Percentiles rank a stretch among this genome's conserved stretches.
Evolutionary conservation across 176 grass and related monocot species (phyloP).

Genomic region (Pontederia paniculata): DNA sequence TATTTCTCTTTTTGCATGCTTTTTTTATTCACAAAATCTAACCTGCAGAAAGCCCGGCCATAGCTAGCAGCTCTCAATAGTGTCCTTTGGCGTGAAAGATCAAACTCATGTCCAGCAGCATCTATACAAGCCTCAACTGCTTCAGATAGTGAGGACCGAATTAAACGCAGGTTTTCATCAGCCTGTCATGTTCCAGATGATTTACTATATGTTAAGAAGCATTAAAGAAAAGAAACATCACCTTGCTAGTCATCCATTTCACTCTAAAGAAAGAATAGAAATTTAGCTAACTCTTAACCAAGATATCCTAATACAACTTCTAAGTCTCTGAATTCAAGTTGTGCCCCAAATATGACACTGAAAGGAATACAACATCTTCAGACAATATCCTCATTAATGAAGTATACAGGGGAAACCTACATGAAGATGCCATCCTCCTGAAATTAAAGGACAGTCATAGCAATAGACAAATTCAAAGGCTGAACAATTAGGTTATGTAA

Average conservation of each 20-base stretch:
- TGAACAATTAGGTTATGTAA: background rate
- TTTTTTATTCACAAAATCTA: background rate
- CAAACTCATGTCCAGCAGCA: conserved; percentile 89
- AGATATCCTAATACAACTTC: background rate
- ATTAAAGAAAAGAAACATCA: conserved; percentile 15
- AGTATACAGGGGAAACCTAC: conserved; percentile 9
- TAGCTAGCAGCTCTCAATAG: conserved; percentile 85
- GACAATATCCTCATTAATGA: background rate
- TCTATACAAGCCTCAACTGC: conserved; percentile 89
- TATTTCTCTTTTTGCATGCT: background rate
- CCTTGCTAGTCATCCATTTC: background rate
- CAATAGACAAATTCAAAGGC: background rate
- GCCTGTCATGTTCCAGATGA: conserved; percentile 35
- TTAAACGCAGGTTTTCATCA: conserved; percentile 85
- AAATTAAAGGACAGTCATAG: conserved; percentile 6
- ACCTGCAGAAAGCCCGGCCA: conserved; percentile 94
- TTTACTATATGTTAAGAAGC: conserved; percentile 6
- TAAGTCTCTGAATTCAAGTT: no score
- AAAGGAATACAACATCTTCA: no score
- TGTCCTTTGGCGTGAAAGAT: conserved; percentile 73
- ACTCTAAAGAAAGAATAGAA: background rate
- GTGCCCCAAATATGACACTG: no score
- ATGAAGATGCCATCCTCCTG: background rate
- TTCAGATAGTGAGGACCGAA: conserved; percentile 62
- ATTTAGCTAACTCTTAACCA: no score